Base-by-base conservation (phyloP, 2,329 filamentous ascomycete genomes). In the Colletotrichum costaricense region DNA sequence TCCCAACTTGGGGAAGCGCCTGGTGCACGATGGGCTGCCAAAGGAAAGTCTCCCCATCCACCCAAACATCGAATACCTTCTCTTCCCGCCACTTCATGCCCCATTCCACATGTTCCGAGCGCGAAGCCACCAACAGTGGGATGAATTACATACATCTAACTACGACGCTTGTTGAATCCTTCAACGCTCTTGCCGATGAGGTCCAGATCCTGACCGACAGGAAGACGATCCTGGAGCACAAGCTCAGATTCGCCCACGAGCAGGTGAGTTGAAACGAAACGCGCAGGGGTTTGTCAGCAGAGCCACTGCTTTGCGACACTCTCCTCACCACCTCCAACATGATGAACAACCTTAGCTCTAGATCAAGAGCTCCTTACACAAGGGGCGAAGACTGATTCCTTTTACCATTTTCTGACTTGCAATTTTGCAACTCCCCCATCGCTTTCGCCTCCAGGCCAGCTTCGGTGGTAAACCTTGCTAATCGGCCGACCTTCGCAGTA, bases 321-420 rank as follows among this genome's bases (percentile, higher is more conserved):
- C 57, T 16, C 33, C 58, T 58, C 67, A 68, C 56, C 67, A 42
- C 66, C 59, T 78, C 66, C 70, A 70, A 46, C 56, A 85, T 87
- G 85, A 87, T 85, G 83, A 84, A 76, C 79, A 79, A 78, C 81
- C 81, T 93, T 94, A 94, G 93, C 93, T 95, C 93, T 94, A 94
- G 93, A 94, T 93, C 93, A 92, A 88, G 88, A 94, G 91, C 88
- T 89, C 85, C 88, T 80, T 35, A 76, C 75, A 75, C 74, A 78
- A 82, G 86, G 86, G 87, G 85, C 86, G 80, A 83, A 90, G 92
- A 93, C 88, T 86, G 91, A 93, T 83, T 90, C 81, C 76, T 80
- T 81, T 81, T 79, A 82, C 78, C 81, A 85, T 78, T 80, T 79
- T 81, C 84, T 85, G 85, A 86, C 80, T 75, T 57, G 75, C 72